phyloP scores from a whole-genome alignment of 805 yeast genomes.

The Hagleromyces aurorensis region DNA sequence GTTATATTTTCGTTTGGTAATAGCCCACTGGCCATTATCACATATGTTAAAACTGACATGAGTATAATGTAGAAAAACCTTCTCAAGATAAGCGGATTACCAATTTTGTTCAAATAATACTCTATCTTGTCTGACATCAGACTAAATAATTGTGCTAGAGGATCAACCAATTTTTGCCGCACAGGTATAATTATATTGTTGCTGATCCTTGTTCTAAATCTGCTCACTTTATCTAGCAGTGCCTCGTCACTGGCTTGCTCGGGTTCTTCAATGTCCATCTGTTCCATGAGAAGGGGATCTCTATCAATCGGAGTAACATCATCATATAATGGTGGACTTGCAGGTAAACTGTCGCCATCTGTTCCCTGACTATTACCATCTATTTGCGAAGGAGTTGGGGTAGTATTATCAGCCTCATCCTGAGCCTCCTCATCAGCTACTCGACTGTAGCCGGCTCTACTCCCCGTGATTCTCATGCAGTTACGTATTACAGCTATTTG shows the following conservation, averaged over 20 bases:
- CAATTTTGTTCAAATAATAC: slow-evolving; percentile 50
- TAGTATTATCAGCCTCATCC: neutral
- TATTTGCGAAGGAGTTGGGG: neutral
- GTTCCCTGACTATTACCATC: neutral
- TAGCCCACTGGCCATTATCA: slow-evolving; percentile 50
- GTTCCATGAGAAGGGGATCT: slow-evolving; percentile 18
- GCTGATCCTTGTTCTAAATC: slow-evolving; percentile 19
- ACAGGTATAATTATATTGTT: slow-evolving; percentile 35
- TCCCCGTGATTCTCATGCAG: slow-evolving; percentile 6
- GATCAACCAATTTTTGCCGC: slow-evolving; percentile 37
- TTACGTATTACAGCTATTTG: too few species aligned
- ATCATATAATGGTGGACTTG: slow-evolving; percentile 29
- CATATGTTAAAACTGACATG: slow-evolving; percentile 50
- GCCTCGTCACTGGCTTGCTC: slow-evolving; percentile 22
- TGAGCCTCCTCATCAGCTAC: slow-evolving; percentile 12
- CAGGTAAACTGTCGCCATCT: slow-evolving; percentile 18
- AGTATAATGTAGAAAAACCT: slow-evolving; percentile 64
- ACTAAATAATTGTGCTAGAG: slow-evolving; percentile 35
- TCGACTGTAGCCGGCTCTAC: slow-evolving; percentile 9
- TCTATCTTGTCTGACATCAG: slow-evolving; percentile 42
- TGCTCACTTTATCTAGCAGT: slow-evolving; percentile 10
- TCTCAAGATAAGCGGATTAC: slow-evolving; percentile 79
- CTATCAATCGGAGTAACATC: slow-evolving; percentile 3
- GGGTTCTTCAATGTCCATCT: slow-evolving; percentile 9
- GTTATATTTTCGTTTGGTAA: slow-evolving; percentile 37